Evolutionary conservation across 2,329 filamentous ascomycete genomes (phyloP).

Genomic region (Gremmenia infestans): DNA sequence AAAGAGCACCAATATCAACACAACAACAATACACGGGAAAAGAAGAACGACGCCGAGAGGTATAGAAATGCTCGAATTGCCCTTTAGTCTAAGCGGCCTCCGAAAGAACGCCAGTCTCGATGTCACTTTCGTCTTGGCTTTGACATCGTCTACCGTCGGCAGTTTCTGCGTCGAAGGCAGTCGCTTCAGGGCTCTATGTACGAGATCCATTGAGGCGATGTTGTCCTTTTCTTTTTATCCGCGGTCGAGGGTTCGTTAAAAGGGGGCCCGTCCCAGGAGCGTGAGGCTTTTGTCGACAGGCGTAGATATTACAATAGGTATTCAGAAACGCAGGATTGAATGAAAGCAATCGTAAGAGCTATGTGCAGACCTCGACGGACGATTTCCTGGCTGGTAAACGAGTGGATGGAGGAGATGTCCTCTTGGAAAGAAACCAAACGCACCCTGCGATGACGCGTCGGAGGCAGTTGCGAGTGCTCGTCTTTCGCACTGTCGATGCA

Average conservation of each 20-base stretch:
- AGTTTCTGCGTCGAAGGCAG: conserved; percentile 42
- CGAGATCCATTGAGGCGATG: conserved; percentile 41
- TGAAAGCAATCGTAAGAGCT: conserved; percentile 17
- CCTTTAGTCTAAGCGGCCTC: conserved; percentile 79
- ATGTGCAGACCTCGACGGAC: conserved; percentile 14
- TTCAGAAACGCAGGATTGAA: conserved; percentile 23
- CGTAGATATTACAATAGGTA: conserved; percentile 25
- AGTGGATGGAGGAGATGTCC: conserved; percentile 30
- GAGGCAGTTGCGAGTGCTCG: conserved; percentile 4
- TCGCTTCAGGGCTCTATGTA: conserved; percentile 48
- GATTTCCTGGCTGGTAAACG: conserved; percentile 24
- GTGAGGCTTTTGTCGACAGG: conserved; percentile 5
- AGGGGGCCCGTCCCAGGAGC: conserved; percentile 10
- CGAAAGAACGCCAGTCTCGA: conserved; percentile 73
- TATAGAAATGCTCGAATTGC: conserved; percentile 88
- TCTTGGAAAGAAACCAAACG: conserved; percentile 18
- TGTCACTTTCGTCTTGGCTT: conserved; percentile 32
- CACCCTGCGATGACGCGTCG: conserved; percentile 26
- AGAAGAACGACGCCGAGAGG: conserved; percentile 88
- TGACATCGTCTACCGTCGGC: conserved; percentile 40
- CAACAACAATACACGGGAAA: conserved; percentile 86
- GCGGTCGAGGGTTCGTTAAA: conserved; percentile 15
- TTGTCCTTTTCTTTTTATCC: not conserved
- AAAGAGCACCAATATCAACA: conserved; percentile 86
- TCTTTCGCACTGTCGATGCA: conserved; percentile 19